Base-by-base conservation (phyloP, 2,329 filamentous ascomycete genomes). In the Ophiocordyceps camponoti-saundersi region DNA sequence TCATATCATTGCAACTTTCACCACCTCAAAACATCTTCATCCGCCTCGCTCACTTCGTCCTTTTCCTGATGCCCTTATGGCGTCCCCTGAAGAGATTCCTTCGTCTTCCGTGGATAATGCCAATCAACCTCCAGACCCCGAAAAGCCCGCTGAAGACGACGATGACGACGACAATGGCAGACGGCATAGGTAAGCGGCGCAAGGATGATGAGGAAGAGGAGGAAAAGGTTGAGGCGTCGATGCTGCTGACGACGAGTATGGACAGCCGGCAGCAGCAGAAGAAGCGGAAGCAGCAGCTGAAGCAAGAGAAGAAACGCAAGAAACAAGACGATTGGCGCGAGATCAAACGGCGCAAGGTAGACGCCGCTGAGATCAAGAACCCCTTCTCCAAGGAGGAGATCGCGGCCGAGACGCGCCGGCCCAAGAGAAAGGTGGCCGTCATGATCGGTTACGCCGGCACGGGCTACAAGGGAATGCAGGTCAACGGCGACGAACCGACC, bases 401-500 rank as follows among this genome's bases (percentile, higher is more conserved):
- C 54, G 85, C 83, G 13, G 79, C 80, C 44, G 92, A 98, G 62
- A 81, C 82, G 60, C 80, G 90, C 52, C 79, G 80, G 48, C 92
- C 92, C 22, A 98, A 98, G 73, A 81, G 85, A 64, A 98, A 98
- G 69, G 90, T 95, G 45, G 92, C 90, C 40, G 88, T 98, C 30
- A 70, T 96, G 70, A 81, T 98, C 55, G 92, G 92, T 16, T 98
- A 98, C 64, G 88, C 89, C 6, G 92, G 92, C 45, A 95, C 87
- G 11, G 92, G 92, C 16, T 98, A 98, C 71, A 89, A 87, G 66
- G 92, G 92, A 57, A 93, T 98, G 81, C 92, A 98, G 67, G 84
- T 98, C 60, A 80, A 82, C 61, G 72, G 72, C 56, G 67, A 79
- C 52, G 80, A 95, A 59, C 89, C 88, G 67, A 98, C 90, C 0